Conservation (phyloP, 495 filamentous ascomycete genomes). For the Penicillium robsamsonii region DNA sequence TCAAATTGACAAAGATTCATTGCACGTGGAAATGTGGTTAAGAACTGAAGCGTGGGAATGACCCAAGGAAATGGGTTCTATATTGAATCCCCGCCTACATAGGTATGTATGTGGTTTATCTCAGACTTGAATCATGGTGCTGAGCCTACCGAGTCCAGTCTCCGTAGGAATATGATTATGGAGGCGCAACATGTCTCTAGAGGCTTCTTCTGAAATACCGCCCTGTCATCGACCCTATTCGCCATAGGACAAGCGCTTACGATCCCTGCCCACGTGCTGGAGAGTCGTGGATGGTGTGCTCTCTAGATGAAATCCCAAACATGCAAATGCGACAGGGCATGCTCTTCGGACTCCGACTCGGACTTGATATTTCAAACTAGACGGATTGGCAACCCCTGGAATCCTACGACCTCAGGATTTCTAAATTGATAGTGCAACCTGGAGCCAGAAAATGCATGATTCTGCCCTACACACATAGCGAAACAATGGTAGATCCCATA, state of each 20-base stretch:
- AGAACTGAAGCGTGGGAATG: neutral
- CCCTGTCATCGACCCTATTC: constrained; percentile 4
- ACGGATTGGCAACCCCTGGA: neutral
- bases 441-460: neutral
- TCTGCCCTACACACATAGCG: neutral
- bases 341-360: constrained; percentile 26
- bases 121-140: neutral
- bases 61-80: neutral
- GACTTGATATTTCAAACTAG: constrained; percentile 5
- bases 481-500: neutral
- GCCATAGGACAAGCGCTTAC: constrained; percentile 1
- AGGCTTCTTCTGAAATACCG: constrained; percentile 1
- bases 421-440: neutral
- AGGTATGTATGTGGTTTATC: neutral
- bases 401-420: neutral
- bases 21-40: neutral
- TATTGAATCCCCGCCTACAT: neutral
- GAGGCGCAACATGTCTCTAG: neutral
- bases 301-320: constrained; percentile 6
- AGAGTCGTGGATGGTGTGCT: neutral
- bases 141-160: neutral
- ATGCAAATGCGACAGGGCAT: constrained; percentile 2
- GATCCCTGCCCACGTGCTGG: constrained; percentile 5
- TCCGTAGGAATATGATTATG: neutral
- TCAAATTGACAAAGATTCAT: neutral